Evolutionary conservation across 1,139 yeast species (phyloP), one percentile per base, ranked within the genome.

Genomic region (Suhomyces maxii): DNA sequence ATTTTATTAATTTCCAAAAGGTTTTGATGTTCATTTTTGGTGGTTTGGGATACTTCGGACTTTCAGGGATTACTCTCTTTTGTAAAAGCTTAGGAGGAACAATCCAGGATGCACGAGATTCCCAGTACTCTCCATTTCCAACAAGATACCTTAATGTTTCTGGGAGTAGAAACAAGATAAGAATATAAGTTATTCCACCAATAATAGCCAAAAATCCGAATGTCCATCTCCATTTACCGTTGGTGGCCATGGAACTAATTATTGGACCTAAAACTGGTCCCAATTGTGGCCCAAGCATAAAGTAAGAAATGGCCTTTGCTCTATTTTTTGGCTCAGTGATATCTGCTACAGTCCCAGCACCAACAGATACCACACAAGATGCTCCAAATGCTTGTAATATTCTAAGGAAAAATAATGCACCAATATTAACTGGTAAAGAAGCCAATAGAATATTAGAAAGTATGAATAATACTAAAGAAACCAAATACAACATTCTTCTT

Each of bases 241-340:
- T 54, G 0, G 70, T 64, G 1, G 74, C 63, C 56, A 65, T 55
- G 2, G 73, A 65, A 25, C 81, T 72, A 18, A 80, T 55, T 8
- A 80, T 61, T 0, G 84, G 85, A 0, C 84, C 86, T 11, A 80
- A 40, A 3, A 80, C 68, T 1, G 86, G 85, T 0, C 85, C 86
- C 49, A 79, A 54, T 51, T 80, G 83, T 0, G 85, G 85, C 0
- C 86, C 86, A 57, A 80, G 55, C 83, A 81, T 79, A 48, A 79
- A 80, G 47, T 74, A 70, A 0, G 83, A 76, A 26, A 80, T 76
- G 1, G 76, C 76, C 45, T 69, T 76, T 0, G 77, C 85, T 52
- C 85, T 64, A 39, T 68, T 52, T 45, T 66, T 69, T 3, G 83
- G 82, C 28, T 73, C 73, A 6, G 71, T 63, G 7, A 79, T 61